These are phyloP conservation scores for Cylindrodendrum hubeiense DNA, from an alignment of 2,329 filamentous ascomycete species.

Conservation along the genomic window DNA sequence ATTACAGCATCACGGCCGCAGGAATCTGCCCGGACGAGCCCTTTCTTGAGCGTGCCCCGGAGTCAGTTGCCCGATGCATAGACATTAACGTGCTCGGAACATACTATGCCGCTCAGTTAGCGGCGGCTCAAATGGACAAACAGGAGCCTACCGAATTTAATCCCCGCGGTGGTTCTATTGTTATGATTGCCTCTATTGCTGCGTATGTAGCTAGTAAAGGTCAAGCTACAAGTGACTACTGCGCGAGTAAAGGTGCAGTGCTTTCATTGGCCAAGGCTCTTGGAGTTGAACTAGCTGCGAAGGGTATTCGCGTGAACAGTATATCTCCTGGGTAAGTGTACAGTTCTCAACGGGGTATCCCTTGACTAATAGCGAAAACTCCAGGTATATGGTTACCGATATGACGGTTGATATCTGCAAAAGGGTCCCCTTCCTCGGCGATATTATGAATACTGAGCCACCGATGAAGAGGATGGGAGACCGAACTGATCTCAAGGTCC, in stretches of 20 bases:
- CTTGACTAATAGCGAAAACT: not conserved
- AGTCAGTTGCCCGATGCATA: slow-evolving; percentile 40
- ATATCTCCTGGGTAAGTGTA: slow-evolving; percentile 49
- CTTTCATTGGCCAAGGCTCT: slow-evolving; percentile 56
- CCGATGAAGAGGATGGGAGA: slow-evolving; percentile 55
- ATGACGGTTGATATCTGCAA: slow-evolving; percentile 48
- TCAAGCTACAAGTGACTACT: slow-evolving; percentile 53
- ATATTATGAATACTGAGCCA: slow-evolving; percentile 53
- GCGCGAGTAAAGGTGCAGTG: slow-evolving; percentile 60
- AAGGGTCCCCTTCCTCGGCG: slow-evolving; percentile 42
- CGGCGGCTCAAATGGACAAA: slow-evolving; percentile 50
- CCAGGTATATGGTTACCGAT: slow-evolving; percentile 49
- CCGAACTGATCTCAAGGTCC: slow-evolving; percentile 53
- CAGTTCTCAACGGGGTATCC: too few relatives aligned
- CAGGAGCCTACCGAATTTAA: slow-evolving; percentile 41
- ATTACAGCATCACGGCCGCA: slow-evolving; percentile 41
- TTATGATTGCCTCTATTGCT: slow-evolving; percentile 50
- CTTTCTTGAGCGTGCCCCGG: slow-evolving; percentile 42
- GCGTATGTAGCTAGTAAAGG: slow-evolving; percentile 47
- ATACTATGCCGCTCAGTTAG: slow-evolving; percentile 51
- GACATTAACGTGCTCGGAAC: slow-evolving; percentile 48
- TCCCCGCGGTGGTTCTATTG: slow-evolving; percentile 45
- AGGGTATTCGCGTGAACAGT: slow-evolving; percentile 47
- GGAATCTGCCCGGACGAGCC: slow-evolving; percentile 45
- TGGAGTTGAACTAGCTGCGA: slow-evolving; percentile 49